Percentiles rank a stretch among this genome's conserved stretches.
Conservation (phyloP, 2,329 filamentous ascomycete genomes). For the Acephala macrosclerotiorum region DNA sequence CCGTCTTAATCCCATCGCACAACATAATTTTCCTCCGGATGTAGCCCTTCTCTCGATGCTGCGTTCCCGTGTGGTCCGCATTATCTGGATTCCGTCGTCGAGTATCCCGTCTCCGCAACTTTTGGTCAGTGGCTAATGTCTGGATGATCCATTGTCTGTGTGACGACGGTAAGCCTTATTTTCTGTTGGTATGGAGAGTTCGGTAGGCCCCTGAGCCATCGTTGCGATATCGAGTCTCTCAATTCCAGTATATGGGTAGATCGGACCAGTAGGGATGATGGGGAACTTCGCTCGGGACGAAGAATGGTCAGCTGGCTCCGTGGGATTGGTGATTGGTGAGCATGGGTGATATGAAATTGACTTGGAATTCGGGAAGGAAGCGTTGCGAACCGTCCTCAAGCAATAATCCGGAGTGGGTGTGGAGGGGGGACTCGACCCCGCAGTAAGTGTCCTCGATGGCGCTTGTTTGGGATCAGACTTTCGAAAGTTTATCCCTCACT, state of each 20-base stretch:
- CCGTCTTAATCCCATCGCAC: neutral
- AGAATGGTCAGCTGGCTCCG: slow-evolving; percentile 8
- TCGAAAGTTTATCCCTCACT: neutral
- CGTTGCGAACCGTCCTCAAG: neutral
- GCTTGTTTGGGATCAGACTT: neutral
- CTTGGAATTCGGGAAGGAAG: neutral
- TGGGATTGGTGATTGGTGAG: slow-evolving; percentile 3
- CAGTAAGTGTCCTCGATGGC: neutral
- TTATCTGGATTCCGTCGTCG: neutral
- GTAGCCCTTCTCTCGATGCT: slow-evolving; percentile 6
- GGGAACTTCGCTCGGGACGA: neutral
- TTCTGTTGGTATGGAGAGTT: neutral
- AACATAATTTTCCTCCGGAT: neutral
- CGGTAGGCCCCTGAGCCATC: neutral
- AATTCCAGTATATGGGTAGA: neutral
- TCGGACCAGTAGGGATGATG: slow-evolving; percentile 6
- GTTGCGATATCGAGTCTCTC: neutral
- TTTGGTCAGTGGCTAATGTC: slow-evolving; percentile 1
- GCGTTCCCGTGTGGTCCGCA: neutral
- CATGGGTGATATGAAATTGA: neutral
- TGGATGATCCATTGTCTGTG: slow-evolving; percentile 3
- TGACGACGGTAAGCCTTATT: slow-evolving; percentile 8
- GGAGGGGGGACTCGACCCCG: slow-evolving; percentile 2
- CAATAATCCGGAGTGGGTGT: neutral
- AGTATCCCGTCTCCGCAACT: neutral